Evolutionary conservation across 164 flowering plant species (phyloP), one percentile per base, ranked within the genome.

Genomic region (Magnolia sinica): DNA sequence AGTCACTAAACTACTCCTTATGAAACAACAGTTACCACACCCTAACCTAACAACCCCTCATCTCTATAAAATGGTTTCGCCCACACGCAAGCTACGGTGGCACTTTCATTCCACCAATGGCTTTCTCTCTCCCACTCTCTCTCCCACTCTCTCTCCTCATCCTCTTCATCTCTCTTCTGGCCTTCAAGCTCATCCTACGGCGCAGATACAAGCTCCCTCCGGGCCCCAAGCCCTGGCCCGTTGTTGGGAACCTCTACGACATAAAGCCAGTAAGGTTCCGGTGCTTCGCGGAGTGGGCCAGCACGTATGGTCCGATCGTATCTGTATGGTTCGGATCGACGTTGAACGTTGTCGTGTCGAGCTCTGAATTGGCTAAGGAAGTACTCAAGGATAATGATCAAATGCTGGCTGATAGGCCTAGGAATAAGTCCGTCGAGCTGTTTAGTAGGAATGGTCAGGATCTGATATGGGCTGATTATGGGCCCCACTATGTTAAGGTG

Each of bases 401-500:
- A n/a, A 45, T 61, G 29, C 10, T 71, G 45, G 79, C 75, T 19
- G 64, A 77, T 72, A 16, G 75, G 71, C 64, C 69, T 2, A 77
- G 79, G 31, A 77, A 29, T 20, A 52, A 66, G 55, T 31, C 74
- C 0, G 74, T 31, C 11, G 74, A 68, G 6, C 45, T 19, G 55
- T 64, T 77, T 23, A 77, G 74, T 16, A 63, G 61, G 24, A 68
- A 77, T 49, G 79, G 79, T 20, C 71, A 61, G 64, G 79, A 77
- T 18, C 75, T 70, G 16, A 70, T 70, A 18, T 76, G 78, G 78
- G 78, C 78, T 20, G 89, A 88, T 75, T 88, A 86, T 76, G 91
- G 91, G 65, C 89, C 91, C 58, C 91, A 88, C 77, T 87, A 88
- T 79, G 89, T 88, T 1, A 88, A 88, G 82, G 88, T 88, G 37